A percentile compares a stretch with the other conserved stretches of the same genome.
These are phyloP conservation scores for Nymphaea colorata DNA, from an alignment of 164 flowering plant species.

Conservation along the genomic window DNA sequence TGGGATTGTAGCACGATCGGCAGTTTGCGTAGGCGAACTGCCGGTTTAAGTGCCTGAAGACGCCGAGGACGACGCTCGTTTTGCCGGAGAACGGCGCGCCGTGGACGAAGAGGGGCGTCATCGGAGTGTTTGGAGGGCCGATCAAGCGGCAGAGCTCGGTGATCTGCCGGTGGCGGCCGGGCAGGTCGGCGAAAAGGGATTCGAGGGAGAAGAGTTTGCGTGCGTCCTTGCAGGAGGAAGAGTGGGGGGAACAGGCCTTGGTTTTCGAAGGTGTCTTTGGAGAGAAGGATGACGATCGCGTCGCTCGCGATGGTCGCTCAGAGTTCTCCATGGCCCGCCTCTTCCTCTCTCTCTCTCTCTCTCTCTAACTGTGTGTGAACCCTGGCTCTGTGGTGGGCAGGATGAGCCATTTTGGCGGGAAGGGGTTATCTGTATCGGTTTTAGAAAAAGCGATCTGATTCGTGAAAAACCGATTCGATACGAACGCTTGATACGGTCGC, in stretches of 20 bases:
- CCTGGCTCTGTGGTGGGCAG: too few relatives aligned
- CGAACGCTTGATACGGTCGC: too few relatives aligned
- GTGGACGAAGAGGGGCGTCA: slow-evolving; percentile 63
- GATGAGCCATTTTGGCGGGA: background rate
- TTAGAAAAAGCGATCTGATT: too few relatives aligned
- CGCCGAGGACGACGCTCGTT: slow-evolving; percentile 55
- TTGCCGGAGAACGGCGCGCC: slow-evolving; percentile 82
- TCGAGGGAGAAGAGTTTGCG: background rate
- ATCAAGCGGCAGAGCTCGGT: slow-evolving; percentile 43
- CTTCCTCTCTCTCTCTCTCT: background rate
- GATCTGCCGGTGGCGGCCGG: slow-evolving; percentile 57
- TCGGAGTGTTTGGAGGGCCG: slow-evolving; percentile 64
- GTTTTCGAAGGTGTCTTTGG: background rate
- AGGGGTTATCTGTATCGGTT: too few relatives aligned
- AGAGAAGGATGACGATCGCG: background rate
- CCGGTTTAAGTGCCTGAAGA: slow-evolving; percentile 58
- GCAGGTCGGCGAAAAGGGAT: slow-evolving; percentile 6
- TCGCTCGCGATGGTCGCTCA: background rate
- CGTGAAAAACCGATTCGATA: too few relatives aligned
- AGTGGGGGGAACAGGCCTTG: background rate
- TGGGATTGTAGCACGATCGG: slow-evolving; percentile 58
- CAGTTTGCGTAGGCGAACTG: slow-evolving; percentile 89
- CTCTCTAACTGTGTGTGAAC: background rate
- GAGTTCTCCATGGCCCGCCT: background rate
- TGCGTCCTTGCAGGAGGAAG: background rate